These are phyloP conservation scores for Aspergillus sp. DNA, from an alignment of 2,329 filamentous ascomycete species.

Conservation along the genomic window DNA sequence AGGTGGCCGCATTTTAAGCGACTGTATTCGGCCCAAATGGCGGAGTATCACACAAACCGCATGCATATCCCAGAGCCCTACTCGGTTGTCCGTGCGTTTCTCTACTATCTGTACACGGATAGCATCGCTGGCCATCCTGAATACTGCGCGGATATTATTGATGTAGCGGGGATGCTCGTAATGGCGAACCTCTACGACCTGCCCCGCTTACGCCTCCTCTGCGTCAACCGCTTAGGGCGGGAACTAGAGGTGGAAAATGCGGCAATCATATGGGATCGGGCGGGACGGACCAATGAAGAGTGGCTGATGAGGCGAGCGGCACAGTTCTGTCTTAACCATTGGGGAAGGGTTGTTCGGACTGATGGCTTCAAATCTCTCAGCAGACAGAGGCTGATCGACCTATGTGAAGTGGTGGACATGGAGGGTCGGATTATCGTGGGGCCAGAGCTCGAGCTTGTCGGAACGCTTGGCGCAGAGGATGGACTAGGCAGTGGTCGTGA, in stretches of 20 bases:
- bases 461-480: conserved; percentile 51
- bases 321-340: conserved; percentile 85
- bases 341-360: conserved; percentile 90
- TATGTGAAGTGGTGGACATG: conserved; percentile 89
- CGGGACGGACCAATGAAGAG: conserved; percentile 84
- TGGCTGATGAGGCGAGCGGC: conserved; percentile 90
- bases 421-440: conserved; percentile 90
- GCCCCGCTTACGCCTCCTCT: conserved; percentile 84
- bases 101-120: conserved; percentile 96
- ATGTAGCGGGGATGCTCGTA: conserved; percentile 90
- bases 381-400: conserved; percentile 76
- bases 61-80: conserved; percentile 99
- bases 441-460: conserved; percentile 70
- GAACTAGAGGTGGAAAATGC: conserved; percentile 94
- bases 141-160: conserved; percentile 64
- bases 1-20: conserved; percentile 96
- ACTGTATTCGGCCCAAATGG: conserved; percentile 91
- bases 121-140: conserved; percentile 68
- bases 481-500: conserved; percentile 38
- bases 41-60: conserved; percentile 92
- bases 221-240: conserved; percentile 83
- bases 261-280: conserved; percentile 94
- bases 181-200: conserved; percentile 99
- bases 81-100: conserved; percentile 86
- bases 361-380: conserved; percentile 80